Base-by-base conservation (phyloP, 331 rosid species). In the Pyrus hybrid region DNA sequence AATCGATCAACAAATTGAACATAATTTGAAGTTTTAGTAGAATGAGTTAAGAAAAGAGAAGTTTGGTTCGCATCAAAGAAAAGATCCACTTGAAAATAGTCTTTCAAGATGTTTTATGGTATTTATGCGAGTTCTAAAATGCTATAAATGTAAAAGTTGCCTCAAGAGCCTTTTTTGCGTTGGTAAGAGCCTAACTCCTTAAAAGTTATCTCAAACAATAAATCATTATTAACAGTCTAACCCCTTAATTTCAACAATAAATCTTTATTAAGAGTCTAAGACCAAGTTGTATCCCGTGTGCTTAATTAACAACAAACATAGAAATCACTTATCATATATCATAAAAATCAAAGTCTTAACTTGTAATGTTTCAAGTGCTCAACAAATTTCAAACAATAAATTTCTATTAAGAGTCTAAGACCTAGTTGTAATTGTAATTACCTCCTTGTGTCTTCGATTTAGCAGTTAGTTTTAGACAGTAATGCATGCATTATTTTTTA, bases 81-180 rank as follows among this genome's bases (percentile, higher is more conserved):
- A 76, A 83, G 23, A 18, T 32, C 25, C 47, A 45, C 13, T 70
- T 49, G 54, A 33, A 37, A 62, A 56, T 67, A 80, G 18, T 53
- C 65, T 65, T 62, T 74, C 25, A 73, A n/a, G 47, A 74, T 45
- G 63, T 70, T 71, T 54, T 56, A 64, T 32, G 22, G 66, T 35
- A 68, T 23, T 62, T 9, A 63, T 41, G 53, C 63, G 70, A 68
- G 66, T 70, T 60, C 70, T 25, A 26, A 20, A 80, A 68, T 61
- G 49, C 78, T 29, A 77, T 51, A 5, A 69, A 62, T 58, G 16
- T 54, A 77, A 35, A 72, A 83, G 75, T 70, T 88, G 90, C 98
- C 96, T 87, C 95, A 21, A 94, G 97, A 79, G 97, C 91, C 70
- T 90, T 94, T 88, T 94, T 95, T 72, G 98, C 98, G 68, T 94